These are phyloP conservation scores for Septoria linicola DNA, from an alignment of 2,329 filamentous ascomycete genomes.

Conservation along the genomic window DNA sequence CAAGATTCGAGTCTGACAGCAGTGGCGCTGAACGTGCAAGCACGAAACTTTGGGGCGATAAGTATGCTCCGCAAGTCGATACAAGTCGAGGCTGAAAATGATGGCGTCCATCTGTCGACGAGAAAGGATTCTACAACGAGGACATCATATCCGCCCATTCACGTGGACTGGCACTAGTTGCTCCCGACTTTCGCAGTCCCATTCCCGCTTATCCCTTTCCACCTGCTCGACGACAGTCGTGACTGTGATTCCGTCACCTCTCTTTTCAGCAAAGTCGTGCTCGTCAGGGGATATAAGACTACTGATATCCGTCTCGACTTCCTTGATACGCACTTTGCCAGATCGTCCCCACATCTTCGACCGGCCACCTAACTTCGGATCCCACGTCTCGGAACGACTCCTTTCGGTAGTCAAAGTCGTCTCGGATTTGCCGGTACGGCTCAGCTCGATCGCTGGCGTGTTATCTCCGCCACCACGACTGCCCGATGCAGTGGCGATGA, in stretches of 20 bases:
- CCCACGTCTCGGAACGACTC: background rate
- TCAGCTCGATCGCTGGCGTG: conserved; percentile 7
- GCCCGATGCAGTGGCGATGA: conserved; percentile 3
- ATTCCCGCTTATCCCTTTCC: background rate
- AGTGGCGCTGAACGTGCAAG: background rate
- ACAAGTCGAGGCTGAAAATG: no score
- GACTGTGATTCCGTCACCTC: conserved; percentile 8
- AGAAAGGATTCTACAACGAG: no score
- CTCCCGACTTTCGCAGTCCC: conserved; percentile 4
- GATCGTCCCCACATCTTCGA: background rate
- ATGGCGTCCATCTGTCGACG: no score
- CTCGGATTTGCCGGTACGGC: conserved; percentile 2
- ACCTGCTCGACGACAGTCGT: conserved; percentile 15
- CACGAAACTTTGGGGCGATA: conserved; percentile 5
- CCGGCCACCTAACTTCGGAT: background rate
- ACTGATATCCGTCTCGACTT: background rate
- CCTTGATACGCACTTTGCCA: background rate
- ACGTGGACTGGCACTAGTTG: conserved; percentile 1
- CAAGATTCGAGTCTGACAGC: conserved; percentile 2
- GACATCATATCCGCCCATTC: background rate
- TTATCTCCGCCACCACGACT: background rate
- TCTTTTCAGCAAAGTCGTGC: background rate
- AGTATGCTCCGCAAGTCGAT: no score
- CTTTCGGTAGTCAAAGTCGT: background rate
- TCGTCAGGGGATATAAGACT: background rate